phyloP scores from a whole-genome alignment of 345 rosid genomes.

The Hibiscus tridactylites region DNA sequence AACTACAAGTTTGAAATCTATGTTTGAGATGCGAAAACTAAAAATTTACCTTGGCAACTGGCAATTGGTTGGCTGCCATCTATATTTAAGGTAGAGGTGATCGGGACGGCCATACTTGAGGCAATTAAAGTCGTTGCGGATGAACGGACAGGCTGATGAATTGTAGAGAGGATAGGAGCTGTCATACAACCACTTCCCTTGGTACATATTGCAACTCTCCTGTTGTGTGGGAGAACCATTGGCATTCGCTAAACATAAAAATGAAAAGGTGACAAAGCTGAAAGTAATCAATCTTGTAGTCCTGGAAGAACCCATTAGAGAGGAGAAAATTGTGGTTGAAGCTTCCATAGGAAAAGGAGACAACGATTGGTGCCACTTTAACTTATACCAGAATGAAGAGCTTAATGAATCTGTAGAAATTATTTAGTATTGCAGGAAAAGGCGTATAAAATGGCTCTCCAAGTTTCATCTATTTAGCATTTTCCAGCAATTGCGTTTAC shows the following conservation, averaged over 20 bases:
- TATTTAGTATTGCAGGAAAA: background rate
- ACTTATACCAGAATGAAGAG: background rate
- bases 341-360: background rate
- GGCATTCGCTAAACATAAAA: slow-evolving; percentile 1
- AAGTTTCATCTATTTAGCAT: background rate
- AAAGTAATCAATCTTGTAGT: background rate
- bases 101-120: slow-evolving; percentile 26
- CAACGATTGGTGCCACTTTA: background rate
- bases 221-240: background rate
- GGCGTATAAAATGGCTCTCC: background rate
- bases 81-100: slow-evolving; percentile 47
- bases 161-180: slow-evolving; percentile 57
- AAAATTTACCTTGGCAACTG: background rate
- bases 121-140: slow-evolving; percentile 77
- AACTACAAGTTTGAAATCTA: background rate
- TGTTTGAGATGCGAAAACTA: background rate
- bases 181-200: slow-evolving; percentile 74
- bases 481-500: background rate
- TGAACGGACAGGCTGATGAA: slow-evolving; percentile 55
- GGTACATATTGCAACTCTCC: slow-evolving; percentile 38
- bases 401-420: background rate
- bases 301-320: slow-evolving; percentile 4
- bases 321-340: background rate
- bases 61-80: slow-evolving; percentile 76
- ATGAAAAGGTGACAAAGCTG: background rate